Evolutionary conservation across 2,329 filamentous ascomycete genomes (phyloP).

Genomic region (Fusarium pilosicola): DNA sequence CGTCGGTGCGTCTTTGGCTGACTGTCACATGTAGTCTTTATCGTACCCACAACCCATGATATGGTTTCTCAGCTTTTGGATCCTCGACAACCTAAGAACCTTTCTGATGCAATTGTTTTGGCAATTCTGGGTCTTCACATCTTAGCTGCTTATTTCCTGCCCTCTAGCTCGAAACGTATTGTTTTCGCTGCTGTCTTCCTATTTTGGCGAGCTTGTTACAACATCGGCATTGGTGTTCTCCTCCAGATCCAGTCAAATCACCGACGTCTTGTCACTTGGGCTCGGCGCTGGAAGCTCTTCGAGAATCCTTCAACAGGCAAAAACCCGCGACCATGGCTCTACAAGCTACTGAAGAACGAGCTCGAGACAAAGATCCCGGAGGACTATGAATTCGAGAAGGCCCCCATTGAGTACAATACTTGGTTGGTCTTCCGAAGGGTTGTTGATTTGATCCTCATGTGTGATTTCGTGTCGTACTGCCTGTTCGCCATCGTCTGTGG

Average conservation of each 20-base stretch:
- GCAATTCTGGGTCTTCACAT: constrained; percentile 81
- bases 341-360: constrained; percentile 85
- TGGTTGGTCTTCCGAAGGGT: constrained; percentile 96
- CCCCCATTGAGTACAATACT: constrained; percentile 97
- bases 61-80: constrained; percentile 98
- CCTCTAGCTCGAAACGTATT: constrained; percentile 74
- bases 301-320: constrained; percentile 82
- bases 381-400: constrained; percentile 93
- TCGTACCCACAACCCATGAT: constrained; percentile 95
- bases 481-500: constrained; percentile 93
- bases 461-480: constrained; percentile 97
- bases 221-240: constrained; percentile 90
- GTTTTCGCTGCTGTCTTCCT: constrained; percentile 86
- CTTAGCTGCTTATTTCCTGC: constrained; percentile 77
- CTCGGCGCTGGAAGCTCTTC: constrained; percentile 85
- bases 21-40: constrained; percentile 75
- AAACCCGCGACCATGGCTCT: constrained; percentile 84
- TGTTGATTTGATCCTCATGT: constrained; percentile 98
- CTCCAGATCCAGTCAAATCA: constrained; percentile 91
- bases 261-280: constrained; percentile 86
- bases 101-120: constrained; percentile 85
- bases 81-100: constrained; percentile 93
- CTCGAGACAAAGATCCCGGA: constrained; percentile 93
- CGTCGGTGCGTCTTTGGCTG: constrained; percentile 27
- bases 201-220: constrained; percentile 93